phyloP scores from a whole-genome alignment of 2,329 filamentous ascomycete genomes.

The Chalara sp. region DNA sequence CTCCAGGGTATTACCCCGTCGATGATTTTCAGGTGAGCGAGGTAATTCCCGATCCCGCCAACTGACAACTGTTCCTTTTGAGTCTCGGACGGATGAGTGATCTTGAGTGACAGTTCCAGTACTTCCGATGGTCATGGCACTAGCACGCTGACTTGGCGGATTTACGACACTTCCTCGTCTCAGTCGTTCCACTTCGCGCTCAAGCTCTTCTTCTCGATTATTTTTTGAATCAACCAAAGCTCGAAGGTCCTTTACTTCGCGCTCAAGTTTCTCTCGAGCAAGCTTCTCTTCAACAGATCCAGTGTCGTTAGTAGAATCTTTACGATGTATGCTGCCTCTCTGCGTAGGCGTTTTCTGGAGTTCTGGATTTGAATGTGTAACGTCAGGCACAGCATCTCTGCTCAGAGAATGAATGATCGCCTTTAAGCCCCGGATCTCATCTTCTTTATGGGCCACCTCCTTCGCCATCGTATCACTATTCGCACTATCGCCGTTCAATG shows the following conservation, averaged over 20 bases:
- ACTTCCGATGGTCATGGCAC: conserved; percentile 42
- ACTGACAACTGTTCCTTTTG: conserved; percentile 57
- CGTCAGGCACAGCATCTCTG: conserved; percentile 51
- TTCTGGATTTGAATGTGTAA: conserved; percentile 14
- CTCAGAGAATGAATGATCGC: conserved; percentile 96
- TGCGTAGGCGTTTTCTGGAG: conserved; percentile 24
- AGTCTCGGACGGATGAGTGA: conserved; percentile 57
- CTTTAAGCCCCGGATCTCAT: conserved; percentile 94
- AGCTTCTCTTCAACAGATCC: conserved; percentile 49
- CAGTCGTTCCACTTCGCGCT: conserved; percentile 70
- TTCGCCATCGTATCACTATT: conserved; percentile 48
- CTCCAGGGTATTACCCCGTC: conserved; percentile 50
- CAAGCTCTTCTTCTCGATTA: conserved; percentile 73
- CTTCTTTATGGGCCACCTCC: conserved; percentile 88
- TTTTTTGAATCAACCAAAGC: conserved; percentile 65
- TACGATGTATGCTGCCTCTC: conserved; percentile 9
- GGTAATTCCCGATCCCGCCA: conserved; percentile 40
- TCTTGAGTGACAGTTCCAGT: conserved; percentile 33
- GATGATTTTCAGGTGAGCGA: conserved; percentile 38
- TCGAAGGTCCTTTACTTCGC: conserved; percentile 74
- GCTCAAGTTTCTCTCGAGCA: conserved; percentile 64
- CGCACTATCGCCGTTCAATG: conserved; percentile 40
- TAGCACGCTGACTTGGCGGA: conserved; percentile 39
- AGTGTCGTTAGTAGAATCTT: conserved; percentile 38
- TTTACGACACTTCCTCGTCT: conserved; percentile 36